Evolutionary conservation across 2,329 filamentous ascomycete species (phyloP).

Genomic region (Fusarium setosum): DNA sequence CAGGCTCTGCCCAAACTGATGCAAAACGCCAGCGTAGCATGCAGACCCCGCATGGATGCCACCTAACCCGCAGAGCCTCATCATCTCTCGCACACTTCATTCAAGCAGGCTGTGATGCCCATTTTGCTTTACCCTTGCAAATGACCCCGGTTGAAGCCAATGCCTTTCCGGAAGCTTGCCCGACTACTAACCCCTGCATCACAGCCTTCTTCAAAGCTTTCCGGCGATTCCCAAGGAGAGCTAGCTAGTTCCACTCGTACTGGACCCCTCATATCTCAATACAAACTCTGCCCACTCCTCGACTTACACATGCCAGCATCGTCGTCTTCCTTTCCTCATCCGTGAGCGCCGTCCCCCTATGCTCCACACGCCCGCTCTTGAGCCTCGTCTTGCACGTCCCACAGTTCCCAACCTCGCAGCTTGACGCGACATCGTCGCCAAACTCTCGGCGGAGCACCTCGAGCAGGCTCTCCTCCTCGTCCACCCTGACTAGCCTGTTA

Average conservation of each 20-base stretch:
- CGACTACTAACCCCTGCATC: conserved; percentile 36
- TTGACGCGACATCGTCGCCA: conserved; percentile 57
- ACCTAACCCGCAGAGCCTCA: too few relatives aligned
- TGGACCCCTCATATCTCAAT: conserved; percentile 53
- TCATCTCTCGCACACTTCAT: too few relatives aligned
- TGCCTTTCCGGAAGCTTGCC: not conserved
- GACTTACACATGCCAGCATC: conserved; percentile 65
- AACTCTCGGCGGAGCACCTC: conserved; percentile 59
- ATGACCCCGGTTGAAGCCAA: not conserved
- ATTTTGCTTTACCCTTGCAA: not conserved
- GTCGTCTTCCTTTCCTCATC: conserved; percentile 56
- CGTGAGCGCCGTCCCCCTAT: conserved; percentile 60
- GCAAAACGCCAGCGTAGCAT: too few relatives aligned
- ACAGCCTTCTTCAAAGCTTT: not conserved
- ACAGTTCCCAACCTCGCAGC: conserved; percentile 66
- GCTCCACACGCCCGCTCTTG: conserved; percentile 57
- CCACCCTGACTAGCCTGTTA: conserved; percentile 57
- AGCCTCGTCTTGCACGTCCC: conserved; percentile 62
- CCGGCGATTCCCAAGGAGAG: not conserved
- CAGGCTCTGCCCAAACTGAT: not conserved
- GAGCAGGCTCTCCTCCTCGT: conserved; percentile 60
- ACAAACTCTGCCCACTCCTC: conserved; percentile 60
- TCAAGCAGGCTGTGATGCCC: too few relatives aligned
- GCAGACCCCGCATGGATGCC: too few relatives aligned
- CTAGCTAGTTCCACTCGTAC: not conserved